Conservation (phyloP, 1,284 basidiomycete species). For the Prillingera fragicola region DNA sequence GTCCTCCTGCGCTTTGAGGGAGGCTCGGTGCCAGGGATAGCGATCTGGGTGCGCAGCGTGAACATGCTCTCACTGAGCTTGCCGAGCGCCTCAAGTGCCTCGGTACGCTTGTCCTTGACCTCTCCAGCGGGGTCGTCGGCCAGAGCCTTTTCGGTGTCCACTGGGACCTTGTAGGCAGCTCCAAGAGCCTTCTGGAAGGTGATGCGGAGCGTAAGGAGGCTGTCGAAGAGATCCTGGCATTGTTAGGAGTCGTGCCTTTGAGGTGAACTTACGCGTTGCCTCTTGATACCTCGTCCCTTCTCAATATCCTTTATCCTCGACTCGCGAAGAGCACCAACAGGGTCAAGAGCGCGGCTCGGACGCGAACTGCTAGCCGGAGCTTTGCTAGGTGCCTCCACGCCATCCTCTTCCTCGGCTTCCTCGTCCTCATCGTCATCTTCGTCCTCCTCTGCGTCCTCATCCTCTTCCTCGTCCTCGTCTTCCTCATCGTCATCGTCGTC, state of each 20-base stretch:
- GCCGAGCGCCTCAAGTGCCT: constrained; percentile 31
- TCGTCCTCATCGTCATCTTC: constrained; percentile 48
- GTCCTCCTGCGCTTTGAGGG: constrained; percentile 8
- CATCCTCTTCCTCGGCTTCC: constrained; percentile 46
- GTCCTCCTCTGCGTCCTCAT: constrained; percentile 51
- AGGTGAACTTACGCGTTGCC: constrained; percentile 63
- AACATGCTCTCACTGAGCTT: constrained; percentile 51
- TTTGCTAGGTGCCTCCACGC: constrained; percentile 21
- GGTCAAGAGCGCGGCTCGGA: constrained; percentile 42
- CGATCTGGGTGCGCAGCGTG: constrained; percentile 57
- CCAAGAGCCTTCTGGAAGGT: constrained; percentile 73
- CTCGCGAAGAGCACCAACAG: constrained; percentile 48
- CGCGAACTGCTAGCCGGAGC: constrained; percentile 10
- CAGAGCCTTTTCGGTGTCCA: constrained; percentile 3
- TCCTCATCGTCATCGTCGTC: constrained; percentile 34
- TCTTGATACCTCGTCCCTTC: constrained; percentile 72
- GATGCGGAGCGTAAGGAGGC: constrained; percentile 78
- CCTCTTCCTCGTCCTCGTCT: constrained; percentile 48
- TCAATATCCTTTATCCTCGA: constrained; percentile 48
- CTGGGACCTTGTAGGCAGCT: constrained; percentile 45
- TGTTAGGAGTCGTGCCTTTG: constrained; percentile 6
- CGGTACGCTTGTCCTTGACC: constrained; percentile 20
- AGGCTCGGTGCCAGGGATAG: constrained; percentile 25
- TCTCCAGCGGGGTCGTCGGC: constrained; percentile 28
- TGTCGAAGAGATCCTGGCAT: constrained; percentile 70